phyloP scores from a whole-genome alignment of 352 stramenopile species.

The Phytophthora citricola region DNA sequence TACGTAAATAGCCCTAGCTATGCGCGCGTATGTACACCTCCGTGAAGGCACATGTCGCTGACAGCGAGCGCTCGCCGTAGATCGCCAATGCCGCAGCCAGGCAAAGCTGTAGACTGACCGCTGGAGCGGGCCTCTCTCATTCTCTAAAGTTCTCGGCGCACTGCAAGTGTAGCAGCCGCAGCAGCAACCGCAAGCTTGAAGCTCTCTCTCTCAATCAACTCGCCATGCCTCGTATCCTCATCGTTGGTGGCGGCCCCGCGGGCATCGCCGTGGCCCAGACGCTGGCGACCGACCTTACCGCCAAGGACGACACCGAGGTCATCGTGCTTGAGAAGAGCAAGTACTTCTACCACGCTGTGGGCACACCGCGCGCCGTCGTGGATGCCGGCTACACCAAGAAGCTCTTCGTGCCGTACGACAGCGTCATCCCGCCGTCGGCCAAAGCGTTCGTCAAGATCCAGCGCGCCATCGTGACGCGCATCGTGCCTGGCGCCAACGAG shows the following conservation, averaged over 20 bases:
- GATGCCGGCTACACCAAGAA: slow-evolving; percentile 53
- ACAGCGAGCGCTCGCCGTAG: not conserved
- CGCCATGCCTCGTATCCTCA: slow-evolving; percentile 55
- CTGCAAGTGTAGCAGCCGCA: slow-evolving; percentile 9
- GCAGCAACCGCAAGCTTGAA: not conserved
- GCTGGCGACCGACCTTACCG: slow-evolving; percentile 41
- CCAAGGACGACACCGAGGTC: slow-evolving; percentile 46
- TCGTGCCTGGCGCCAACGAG: slow-evolving; percentile 43
- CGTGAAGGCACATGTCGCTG: slow-evolving; percentile 5
- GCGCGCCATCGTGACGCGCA: slow-evolving; percentile 48
- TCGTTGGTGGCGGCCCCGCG: slow-evolving; percentile 57
- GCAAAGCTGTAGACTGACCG: too few species aligned
- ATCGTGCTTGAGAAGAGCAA: slow-evolving; percentile 65
- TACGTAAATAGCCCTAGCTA: too few species aligned
- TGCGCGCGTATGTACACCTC: slow-evolving; percentile 4
- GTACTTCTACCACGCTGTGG: slow-evolving; percentile 59
- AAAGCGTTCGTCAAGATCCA: slow-evolving; percentile 48
- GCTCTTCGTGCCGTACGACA: slow-evolving; percentile 66
- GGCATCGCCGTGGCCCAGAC: slow-evolving; percentile 52
- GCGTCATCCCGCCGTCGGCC: slow-evolving; percentile 43
- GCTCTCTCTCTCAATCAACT: not conserved
- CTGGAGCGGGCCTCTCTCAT: slow-evolving; percentile 11
- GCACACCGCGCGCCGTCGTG: slow-evolving; percentile 49
- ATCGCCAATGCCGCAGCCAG: not conserved
- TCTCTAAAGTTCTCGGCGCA: slow-evolving; percentile 22